Evolutionary conservation across 2,329 filamentous ascomycete species (phyloP).

Genomic region (Annulohypoxylon truncatum): DNA sequence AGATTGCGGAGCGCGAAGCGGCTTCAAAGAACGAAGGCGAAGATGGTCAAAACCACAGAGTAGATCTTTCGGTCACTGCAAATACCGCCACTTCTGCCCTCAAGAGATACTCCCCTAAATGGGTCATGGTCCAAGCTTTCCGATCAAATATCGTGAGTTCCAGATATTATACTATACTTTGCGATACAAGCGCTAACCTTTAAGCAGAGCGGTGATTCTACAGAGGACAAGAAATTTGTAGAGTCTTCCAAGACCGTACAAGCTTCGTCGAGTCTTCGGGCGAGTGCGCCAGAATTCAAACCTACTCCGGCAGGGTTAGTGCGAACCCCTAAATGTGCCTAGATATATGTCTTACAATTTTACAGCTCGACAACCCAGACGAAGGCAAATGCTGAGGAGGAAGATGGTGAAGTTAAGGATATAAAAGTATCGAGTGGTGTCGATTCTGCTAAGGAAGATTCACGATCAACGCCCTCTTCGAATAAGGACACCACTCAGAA

Average conservation of each 20-base stretch:
- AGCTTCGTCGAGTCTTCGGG: constrained; percentile 62
- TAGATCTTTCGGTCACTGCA: constrained; percentile 80
- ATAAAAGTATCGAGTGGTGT: constrained; percentile 51
- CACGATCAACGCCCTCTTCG: constrained; percentile 24
- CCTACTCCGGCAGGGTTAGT: constrained; percentile 58
- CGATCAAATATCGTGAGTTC: constrained; percentile 69
- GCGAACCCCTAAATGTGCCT: neutral
- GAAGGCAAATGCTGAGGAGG: constrained; percentile 63
- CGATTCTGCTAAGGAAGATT: constrained; percentile 40
- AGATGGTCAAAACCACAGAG: constrained; percentile 69
- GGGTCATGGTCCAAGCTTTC: constrained; percentile 82
- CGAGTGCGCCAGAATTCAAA: constrained; percentile 74
- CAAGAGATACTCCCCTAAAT: constrained; percentile 73
- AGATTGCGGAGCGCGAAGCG: constrained; percentile 72
- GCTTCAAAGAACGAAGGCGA: constrained; percentile 60
- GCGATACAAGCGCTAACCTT: constrained; percentile 51
- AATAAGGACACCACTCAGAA: constrained; percentile 40
- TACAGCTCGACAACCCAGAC: constrained; percentile 45
- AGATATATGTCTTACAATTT: constrained; percentile 30
- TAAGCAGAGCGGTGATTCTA: constrained; percentile 55
- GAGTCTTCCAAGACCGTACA: constrained; percentile 49
- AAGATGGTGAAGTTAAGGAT: constrained; percentile 80
- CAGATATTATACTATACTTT: neutral
- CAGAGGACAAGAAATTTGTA: constrained; percentile 54
- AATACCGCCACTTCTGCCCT: constrained; percentile 78